Evolutionary conservation across 768 basidiomycete species (phyloP).

Genomic region (Mycena albidolilacea): DNA sequence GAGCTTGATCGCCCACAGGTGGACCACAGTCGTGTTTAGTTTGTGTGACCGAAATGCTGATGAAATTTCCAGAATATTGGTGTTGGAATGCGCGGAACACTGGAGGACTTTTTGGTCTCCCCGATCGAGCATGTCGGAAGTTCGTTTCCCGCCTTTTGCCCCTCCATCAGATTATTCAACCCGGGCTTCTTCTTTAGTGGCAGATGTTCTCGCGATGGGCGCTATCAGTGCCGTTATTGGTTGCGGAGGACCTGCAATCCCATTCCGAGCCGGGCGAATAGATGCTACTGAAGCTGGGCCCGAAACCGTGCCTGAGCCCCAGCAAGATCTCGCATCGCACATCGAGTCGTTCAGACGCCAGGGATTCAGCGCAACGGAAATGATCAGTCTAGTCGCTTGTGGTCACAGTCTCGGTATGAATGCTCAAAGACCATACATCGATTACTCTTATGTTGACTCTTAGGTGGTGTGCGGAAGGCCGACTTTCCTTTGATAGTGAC

Average conservation of each 20-base stretch:
- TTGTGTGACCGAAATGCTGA: background rate
- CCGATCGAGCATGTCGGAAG: slow-evolving; percentile 25
- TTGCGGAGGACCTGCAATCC: slow-evolving; percentile 43
- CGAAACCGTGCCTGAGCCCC: no score
- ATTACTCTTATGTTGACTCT: background rate
- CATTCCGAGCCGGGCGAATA: slow-evolving; percentile 40
- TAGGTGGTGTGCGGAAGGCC: background rate
- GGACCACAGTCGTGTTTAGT: background rate
- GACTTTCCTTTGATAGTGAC: background rate
- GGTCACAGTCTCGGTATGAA: background rate
- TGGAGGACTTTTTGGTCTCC: background rate
- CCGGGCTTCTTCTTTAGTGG: slow-evolving; percentile 18
- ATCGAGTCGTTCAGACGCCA: slow-evolving; percentile 28
- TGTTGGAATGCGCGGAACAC: slow-evolving; percentile 7
- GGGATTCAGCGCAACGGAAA: slow-evolving; percentile 12
- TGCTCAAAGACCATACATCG: no score
- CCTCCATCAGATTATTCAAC: background rate
- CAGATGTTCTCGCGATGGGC: slow-evolving; percentile 41
- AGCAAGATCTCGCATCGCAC: slow-evolving; percentile 20
- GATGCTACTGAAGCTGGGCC: slow-evolving; percentile 39
- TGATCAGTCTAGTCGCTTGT: background rate
- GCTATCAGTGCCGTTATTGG: slow-evolving; percentile 21
- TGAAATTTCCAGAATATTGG: background rate
- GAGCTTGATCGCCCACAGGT: slow-evolving; percentile 38
- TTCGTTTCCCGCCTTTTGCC: background rate